These are phyloP conservation scores for Cutaneotrichosporon sp. DNA, from an alignment of 1,284 basidiomycete genomes.

Conservation along the genomic window DNA sequence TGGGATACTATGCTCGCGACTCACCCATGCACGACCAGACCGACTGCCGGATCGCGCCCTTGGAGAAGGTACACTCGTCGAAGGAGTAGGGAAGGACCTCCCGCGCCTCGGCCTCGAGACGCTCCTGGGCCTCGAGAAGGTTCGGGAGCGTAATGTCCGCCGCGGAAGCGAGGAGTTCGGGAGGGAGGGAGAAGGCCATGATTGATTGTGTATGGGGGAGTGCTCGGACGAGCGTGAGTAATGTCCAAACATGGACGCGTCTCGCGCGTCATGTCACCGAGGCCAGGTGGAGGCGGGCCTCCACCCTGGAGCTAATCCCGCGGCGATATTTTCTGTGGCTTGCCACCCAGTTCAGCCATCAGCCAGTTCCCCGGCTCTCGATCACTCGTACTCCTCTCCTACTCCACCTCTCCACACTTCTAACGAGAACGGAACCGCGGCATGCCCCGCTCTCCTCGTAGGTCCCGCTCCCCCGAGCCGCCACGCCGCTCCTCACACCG, in stretches of 20 bases:
- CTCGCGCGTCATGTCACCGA: background rate
- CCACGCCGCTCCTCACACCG: constrained; percentile 30
- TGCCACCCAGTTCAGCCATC: constrained; percentile 7
- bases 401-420: background rate
- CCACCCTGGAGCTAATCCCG: background rate
- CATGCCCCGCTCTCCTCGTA: constrained; percentile 33
- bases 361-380: background rate
- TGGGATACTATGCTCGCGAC: background rate
- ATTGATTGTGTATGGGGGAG: background rate
- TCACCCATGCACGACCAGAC: constrained; percentile 52
- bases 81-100: constrained; percentile 49
- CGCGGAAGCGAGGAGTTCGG: constrained; percentile 18
- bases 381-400: background rate
- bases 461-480: constrained; percentile 29
- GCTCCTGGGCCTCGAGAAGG: constrained; percentile 43
- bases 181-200: constrained; percentile 3
- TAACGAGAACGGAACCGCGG: background rate
- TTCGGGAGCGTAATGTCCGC: constrained; percentile 44
- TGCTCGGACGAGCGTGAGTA: background rate
- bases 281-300: background rate
- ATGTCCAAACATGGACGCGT: background rate
- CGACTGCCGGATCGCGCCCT: constrained; percentile 45
- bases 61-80: constrained; percentile 48
- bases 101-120: constrained; percentile 45
- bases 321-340: constrained; percentile 3